phyloP scores from a whole-genome alignment of 768 basidiomycete species.

The Sarcodon sp. region DNA sequence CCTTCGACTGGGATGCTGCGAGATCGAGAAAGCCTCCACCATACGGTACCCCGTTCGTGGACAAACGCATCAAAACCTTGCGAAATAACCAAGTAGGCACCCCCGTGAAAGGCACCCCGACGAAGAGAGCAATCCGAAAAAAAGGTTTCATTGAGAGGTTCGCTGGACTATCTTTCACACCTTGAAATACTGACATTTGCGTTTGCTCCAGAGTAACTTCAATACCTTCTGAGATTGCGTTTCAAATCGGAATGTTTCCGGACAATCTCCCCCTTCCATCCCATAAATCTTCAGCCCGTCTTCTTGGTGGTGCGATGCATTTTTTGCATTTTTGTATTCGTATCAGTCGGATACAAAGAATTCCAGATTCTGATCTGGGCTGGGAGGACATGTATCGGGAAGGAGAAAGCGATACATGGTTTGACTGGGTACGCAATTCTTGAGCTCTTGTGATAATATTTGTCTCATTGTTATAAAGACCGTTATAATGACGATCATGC shows the following conservation, averaged over 20 bases:
- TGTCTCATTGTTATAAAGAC: constrained; percentile 29
- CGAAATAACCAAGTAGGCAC: constrained; percentile 22
- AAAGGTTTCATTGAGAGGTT: constrained; percentile 55
- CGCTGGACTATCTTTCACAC: constrained; percentile 4
- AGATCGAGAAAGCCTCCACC: constrained; percentile 59
- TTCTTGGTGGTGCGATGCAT: constrained; percentile 54
- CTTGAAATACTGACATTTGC: constrained; percentile 4
- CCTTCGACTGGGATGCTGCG: constrained; percentile 85
- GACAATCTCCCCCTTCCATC: constrained; percentile 65
- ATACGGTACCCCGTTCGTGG: constrained; percentile 47
- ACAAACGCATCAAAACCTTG: constrained; percentile 26
- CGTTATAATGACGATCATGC: constrained; percentile 42
- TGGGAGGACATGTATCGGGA: constrained; percentile 75
- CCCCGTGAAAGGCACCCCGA: constrained; percentile 22
- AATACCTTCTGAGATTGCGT: constrained; percentile 60
- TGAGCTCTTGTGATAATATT: constrained; percentile 2
- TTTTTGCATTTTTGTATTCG: constrained; percentile 55
- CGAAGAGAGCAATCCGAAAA: constrained; percentile 49
- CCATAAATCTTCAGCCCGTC: constrained; percentile 50
- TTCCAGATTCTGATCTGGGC: constrained; percentile 55
- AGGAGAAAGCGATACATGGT: constrained; percentile 52
- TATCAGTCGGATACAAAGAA: constrained; percentile 37
- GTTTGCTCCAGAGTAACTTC: constrained; percentile 33
- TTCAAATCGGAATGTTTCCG: constrained; percentile 76
- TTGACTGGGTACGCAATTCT: constrained; percentile 54